Base-by-base conservation (phyloP, 495 filamentous ascomycete species). In the Aspergillus kassunensis region DNA sequence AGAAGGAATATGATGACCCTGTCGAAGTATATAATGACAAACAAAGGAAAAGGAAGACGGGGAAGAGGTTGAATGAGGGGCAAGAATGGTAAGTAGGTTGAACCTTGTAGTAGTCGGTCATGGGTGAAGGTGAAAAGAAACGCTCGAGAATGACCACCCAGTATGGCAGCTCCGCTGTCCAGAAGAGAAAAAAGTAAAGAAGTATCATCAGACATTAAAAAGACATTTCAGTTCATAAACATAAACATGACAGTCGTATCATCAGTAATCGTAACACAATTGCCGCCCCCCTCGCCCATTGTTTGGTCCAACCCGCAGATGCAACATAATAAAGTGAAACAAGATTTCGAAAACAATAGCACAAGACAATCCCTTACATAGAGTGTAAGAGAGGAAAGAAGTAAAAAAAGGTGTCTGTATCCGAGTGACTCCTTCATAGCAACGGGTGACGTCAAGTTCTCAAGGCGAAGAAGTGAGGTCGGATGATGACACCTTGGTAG, bases 171-270 rank as follows among this genome's bases (percentile, higher is more conserved):
- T 50, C 57, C 12, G 45, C 50, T 60, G 53, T 51, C 45, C 57
- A 56, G 44, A n/a, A 34, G 15, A 23, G 18, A 25, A 56, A 49
- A 56, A 57, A 53, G 23, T 55, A 51, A 47, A 37, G 45, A 44
- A 58, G 20, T 53, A 51, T 57, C 46, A 51, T 53, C 53, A 62
- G 43, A 62, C 60, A 62, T 62, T 62, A 62, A 48, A 54, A 51
- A 33, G 46, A 49, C 60, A 57, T 59, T 53, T 46, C 53, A 44
- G 27, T 54, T 55, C 56, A 49, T 58, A 62, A 59, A 58, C 59
- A 53, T 56, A 46, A 41, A 58, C 59, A 53, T 56, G 49, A 41
- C 53, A 57, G 53, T 59, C 54, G 44, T 59, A 58, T 58, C 56
- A 57, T 62, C 50, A 58, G 35, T 46, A 62, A 59, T 59, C 56